Evolutionary conservation across 345 rosid species (phyloP).

Genomic region (Populus simonii): DNA sequence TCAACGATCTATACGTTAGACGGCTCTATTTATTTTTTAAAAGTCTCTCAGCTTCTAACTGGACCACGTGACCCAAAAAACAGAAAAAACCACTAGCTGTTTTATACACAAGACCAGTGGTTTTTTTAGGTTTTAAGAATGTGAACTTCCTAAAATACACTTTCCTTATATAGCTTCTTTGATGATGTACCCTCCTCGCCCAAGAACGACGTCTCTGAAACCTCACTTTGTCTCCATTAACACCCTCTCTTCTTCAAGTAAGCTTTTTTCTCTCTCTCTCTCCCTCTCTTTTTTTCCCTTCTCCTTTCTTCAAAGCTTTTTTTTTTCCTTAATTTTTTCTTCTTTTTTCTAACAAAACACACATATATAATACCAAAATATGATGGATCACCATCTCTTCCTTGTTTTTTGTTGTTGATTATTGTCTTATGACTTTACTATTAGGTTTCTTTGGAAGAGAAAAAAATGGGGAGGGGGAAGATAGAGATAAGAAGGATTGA

Average conservation of each 20-base stretch:
- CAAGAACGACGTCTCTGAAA: slow-evolving; percentile 28
- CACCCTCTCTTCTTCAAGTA: slow-evolving; percentile 13
- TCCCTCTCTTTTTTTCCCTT: not conserved
- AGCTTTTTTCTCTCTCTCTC: not conserved
- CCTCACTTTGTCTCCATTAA: slow-evolving; percentile 8
- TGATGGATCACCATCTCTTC: not conserved
- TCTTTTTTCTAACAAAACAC: not conserved
- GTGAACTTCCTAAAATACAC: not conserved
- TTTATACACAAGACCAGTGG: slow-evolving; percentile 15
- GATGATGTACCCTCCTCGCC: not conserved
- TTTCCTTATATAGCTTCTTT: slow-evolving; percentile 37
- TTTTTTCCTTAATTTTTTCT: not conserved
- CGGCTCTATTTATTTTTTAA: not conserved
- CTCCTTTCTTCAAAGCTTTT: no score
- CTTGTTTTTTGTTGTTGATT: not conserved
- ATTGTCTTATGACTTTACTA: not conserved
- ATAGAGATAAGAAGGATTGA: slow-evolving; percentile 60
- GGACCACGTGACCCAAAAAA: slow-evolving; percentile 24
- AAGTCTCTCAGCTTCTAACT: slow-evolving; percentile 5
- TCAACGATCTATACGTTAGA: slow-evolving; percentile 41
- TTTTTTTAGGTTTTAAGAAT: slow-evolving; percentile 1
- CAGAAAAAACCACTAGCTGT: slow-evolving; percentile 1
- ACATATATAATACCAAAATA: not conserved
- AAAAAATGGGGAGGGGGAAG: slow-evolving; percentile 57
- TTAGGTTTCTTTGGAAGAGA: not conserved